Evolutionary conservation across 2,329 filamentous ascomycete species (phyloP), one percentile per base, ranked within the genome.

Genomic region (Diplodia corticola): DNA sequence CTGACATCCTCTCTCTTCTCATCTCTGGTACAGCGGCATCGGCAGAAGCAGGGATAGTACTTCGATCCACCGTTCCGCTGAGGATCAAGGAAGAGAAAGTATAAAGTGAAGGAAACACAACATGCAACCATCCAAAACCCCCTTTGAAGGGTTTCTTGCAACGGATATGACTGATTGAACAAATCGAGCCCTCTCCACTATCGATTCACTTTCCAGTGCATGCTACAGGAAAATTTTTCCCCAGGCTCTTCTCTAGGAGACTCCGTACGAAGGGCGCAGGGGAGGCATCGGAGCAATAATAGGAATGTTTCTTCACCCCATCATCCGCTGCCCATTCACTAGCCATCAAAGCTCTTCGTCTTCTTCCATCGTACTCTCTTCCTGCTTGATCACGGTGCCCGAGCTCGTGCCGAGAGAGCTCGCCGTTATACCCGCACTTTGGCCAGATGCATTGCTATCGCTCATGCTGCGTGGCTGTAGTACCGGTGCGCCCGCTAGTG

Each of bases 401-500:
- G 24, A 9, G 24, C n/a, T 6, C 5, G 15, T 15, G 49, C 51
- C 51, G 9, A 54, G 30, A 26, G 57, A 28, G 24, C 24, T 26
- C 15, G 26, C 44, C 17, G 24, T 44, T 24, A 24, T 37, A 24
- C 35, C 26, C 15, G 37, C 55, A 3, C 22, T 60, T 17, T 60
- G 55, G 6, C 55, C 57, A 10, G 57, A 61, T 20, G 57, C 57
- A 15, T 61, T 61, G 20, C 57, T 49, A 17, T 61, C 57, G 12
- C 57, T 61, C 57, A 61, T 61, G 44, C 57, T 61, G 26, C 57
- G 57, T 44, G 57, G 57, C 20, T 61, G 57, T 20, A 61, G 44
- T 6, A 33, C 5, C 15, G 57, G 44, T 4, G 57, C 53, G n/a
- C 30, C 30, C 10, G 10, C 22, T 22, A 24, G 13, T 17, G 17